Evolutionary conservation across 139 green algal genomes (phyloP).

Genomic region (Micromonas pusilla): DNA sequence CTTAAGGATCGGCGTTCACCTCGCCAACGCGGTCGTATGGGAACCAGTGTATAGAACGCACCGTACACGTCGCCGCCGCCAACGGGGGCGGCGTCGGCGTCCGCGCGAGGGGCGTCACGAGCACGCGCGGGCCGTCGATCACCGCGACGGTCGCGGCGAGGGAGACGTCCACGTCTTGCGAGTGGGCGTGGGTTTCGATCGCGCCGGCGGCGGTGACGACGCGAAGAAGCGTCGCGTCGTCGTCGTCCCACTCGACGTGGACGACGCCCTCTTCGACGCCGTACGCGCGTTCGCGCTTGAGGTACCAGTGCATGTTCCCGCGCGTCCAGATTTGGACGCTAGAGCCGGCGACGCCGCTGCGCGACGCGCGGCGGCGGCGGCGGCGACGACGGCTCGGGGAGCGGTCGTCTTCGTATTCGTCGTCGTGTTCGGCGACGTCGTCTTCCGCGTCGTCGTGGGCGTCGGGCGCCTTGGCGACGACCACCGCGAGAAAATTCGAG

Average conservation of each 20-base stretch:
- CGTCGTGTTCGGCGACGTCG: background rate
- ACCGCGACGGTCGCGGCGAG: constrained; percentile 66
- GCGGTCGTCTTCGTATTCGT: no score
- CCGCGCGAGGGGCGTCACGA: constrained; percentile 69
- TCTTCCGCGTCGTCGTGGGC: constrained; percentile 8
- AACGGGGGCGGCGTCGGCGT: constrained; percentile 72
- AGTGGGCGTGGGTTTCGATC: background rate
- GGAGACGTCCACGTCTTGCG: constrained; percentile 31
- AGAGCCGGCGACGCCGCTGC: no score
- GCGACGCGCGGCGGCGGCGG: no score
- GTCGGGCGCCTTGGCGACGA: constrained; percentile 32
- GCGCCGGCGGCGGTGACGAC: background rate
- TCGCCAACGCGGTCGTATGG: no score
- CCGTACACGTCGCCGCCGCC: constrained; percentile 48
- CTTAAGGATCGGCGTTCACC: no score
- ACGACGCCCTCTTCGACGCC: background rate
- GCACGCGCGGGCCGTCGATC: constrained; percentile 65
- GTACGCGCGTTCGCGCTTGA: constrained; percentile 63
- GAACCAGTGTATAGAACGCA: no score
- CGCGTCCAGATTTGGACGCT: constrained; percentile 83
- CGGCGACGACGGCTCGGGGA: no score
- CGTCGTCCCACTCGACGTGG: background rate
- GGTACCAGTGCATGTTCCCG: constrained; percentile 94
- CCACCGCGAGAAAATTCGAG: constrained; percentile 71
- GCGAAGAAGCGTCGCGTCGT: background rate